Evolutionary conservation across 164 flowering plant species (phyloP), one percentile per base, ranked within the genome.

Genomic region (Euptelea pleiosperma): DNA sequence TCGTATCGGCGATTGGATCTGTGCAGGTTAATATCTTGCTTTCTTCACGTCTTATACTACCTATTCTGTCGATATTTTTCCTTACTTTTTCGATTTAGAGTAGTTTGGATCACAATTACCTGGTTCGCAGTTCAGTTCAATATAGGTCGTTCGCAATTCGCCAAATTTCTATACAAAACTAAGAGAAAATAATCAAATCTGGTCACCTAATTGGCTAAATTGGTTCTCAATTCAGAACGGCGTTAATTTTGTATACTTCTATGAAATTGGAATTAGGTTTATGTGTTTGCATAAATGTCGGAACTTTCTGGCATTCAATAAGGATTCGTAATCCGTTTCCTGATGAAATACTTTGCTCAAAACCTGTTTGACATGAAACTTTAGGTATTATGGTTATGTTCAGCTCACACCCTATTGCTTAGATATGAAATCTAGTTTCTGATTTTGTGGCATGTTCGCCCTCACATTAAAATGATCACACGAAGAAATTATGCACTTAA

Each of bases 1-100:
- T 24, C 90, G 98, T 8, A 77, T 82, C 31, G 98, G 98, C 28
- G 96, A 88, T 68, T 89, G 96, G 96, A 89, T 91, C 79, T 91
- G 98, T 74, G 58, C 88, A 25, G 96, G 98, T 91, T 42, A 41
- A 28, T 61, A 28, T 36, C 54, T 22, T 48, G 6, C 53, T 35
- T 19, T 14, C 46, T 35, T n/a, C n/a, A n/a, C n/a, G n/a, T n/a
- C n/a, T n/a, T n/a, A n/a, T n/a, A n/a, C n/a, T n/a, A n/a, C n/a
- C n/a, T n/a, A n/a, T n/a, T n/a, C n/a, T n/a, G n/a, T n/a, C n/a
- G n/a, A n/a, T 40, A 39, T 8, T 19, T 16, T 29, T 26, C 8
- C 19, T 52, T 36, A 36, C 34, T 37, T 49, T 14, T 16, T 39
- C 19, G 2, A 19, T 4, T 22, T 39, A 22, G 35, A 6, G 1